Evolutionary conservation across 768 basidiomycete species (phyloP), one percentile per base, ranked within the genome.

Genomic region (Cystobasidium ongulense): DNA sequence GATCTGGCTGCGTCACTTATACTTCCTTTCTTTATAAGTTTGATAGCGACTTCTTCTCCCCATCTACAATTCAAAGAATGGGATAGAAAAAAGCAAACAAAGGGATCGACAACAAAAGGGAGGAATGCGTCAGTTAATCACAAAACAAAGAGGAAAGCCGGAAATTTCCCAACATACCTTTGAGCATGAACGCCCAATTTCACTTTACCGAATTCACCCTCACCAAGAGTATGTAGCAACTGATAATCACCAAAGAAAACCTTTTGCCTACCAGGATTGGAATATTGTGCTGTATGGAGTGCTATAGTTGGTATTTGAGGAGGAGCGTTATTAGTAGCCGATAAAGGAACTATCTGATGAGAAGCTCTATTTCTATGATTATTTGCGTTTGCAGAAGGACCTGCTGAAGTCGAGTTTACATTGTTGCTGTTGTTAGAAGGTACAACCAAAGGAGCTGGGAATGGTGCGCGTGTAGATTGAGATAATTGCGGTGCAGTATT

Each of bases 141-240:
- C 29, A 70, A 21, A 27, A 54, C 63, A 36, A 5, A 7, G 15
- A 13, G n/a, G 43, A 46, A 13, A 46, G 36, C n/a, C 62, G 29
- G 4, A 13, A 33, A 52, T 33, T 29, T 29, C 10, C 7, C 65
- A 39, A 63, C 63, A 38, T 62, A 27, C 72, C 74, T 72, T 65
- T 90, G 88, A 77, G 84, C 85, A 78, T 98, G 95, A 65, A 98
- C 84, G 4, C 95, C 95, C n/a, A 98, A 87, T 81, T 97, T 98
- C 83, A 98, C 94, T 81, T 98, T 98, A 57, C 93, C 94, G 80
- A 97, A 97, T 83, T 98, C 95, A 77, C 95, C 95, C 82, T 99
- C 95, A 54, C 96, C 96, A 23, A 99, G 85, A 0, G 96, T 98
- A 81, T 98, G 94, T 21, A 99, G 84, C 43, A 98, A 85, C 11